Base-by-base conservation (phyloP, 306 rosid genomes). In the Astragalus glycyphyllos region DNA sequence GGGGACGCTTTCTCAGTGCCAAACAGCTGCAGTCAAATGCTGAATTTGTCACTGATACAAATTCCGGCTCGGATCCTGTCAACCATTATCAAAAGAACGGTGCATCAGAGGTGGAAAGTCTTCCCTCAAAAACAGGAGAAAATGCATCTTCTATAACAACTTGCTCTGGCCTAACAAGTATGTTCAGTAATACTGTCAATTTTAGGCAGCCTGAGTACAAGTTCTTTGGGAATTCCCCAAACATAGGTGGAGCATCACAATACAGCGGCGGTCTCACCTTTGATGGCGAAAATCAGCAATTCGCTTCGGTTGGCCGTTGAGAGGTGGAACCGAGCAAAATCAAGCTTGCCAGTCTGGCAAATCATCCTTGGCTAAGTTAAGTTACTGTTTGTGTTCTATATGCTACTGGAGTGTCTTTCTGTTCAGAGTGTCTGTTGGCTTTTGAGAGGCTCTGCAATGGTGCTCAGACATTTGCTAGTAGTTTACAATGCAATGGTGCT, bases 351-450 rank as follows among this genome's bases (percentile, higher is more conserved):
- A 79, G 84, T 73, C 84, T 1, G 96, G 97, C 97, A 89, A 89
- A 29, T 89, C 97, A 92, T 92, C 97, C 97, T 92, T 89, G 96
- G 97, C 97, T 92, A 73, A 76, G 67, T 81, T 70, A 76, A 81
- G 61, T 48, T 7, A 53, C 69, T 53, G 58, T 60, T 16, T 45
- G 55, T 72, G 71, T 68, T 75, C 63, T 65, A 40, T 64, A 45
- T 60, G 51, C 67, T 60, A 58, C 69, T 59, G 20, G 50, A 70
- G 14, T 54, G 56, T 55, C 48, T 42, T 42, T 42, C 4, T 41
- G 9, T 41, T 10, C 46, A 38, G 8, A 8, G 1, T 4, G 9
- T 8, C 6, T 38, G 42, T 41, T 41, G 4, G 9, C 46, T 53
- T 66, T 8, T 46, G 26, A 64, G 42, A 67, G 70, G 68, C 65